Percentiles rank a stretch among this genome's conserved stretches.
phyloP scores from a whole-genome alignment of 208 protist genomes.

The Sergeia podlipaevii region DNA sequence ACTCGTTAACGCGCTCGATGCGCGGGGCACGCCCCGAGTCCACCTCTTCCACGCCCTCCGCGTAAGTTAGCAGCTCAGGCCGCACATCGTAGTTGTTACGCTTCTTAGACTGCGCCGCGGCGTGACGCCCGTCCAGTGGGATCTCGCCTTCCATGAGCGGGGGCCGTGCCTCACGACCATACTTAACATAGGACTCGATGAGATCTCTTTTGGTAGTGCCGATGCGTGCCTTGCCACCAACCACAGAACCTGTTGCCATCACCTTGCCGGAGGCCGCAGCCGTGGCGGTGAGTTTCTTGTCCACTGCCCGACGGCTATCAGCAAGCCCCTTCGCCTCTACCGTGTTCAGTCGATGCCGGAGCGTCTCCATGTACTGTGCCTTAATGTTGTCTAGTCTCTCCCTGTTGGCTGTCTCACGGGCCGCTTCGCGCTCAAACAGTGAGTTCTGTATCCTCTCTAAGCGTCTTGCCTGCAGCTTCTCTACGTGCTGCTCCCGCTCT shows the following conservation, averaged over 20 bases:
- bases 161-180: conserved; percentile 15
- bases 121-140: background rate
- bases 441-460: conserved; percentile 48
- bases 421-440: conserved; percentile 59
- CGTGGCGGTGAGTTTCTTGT: conserved; percentile 15
- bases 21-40: conserved; percentile 37
- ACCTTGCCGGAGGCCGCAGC: background rate
- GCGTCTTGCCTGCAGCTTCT: conserved; percentile 66
- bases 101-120: background rate
- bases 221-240: background rate
- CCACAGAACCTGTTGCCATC: conserved; percentile 3
- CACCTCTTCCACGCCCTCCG: conserved; percentile 57
- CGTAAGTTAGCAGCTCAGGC: conserved; percentile 59
- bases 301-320: conserved; percentile 17
- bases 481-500: conserved; percentile 78
- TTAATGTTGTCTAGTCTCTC: conserved; percentile 58
- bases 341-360: conserved; percentile 39
- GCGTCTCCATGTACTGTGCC: conserved; percentile 30
- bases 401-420: conserved; percentile 50
- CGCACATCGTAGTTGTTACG: conserved; percentile 75
- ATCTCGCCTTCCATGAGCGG: conserved; percentile 7
- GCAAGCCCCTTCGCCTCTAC: conserved; percentile 47
- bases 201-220: conserved; percentile 20
- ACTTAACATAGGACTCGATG: conserved; percentile 40
- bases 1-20: conserved; percentile 37